Conservation (phyloP, 768 basidiomycete species). For the Gautieria morchelliformis region DNA sequence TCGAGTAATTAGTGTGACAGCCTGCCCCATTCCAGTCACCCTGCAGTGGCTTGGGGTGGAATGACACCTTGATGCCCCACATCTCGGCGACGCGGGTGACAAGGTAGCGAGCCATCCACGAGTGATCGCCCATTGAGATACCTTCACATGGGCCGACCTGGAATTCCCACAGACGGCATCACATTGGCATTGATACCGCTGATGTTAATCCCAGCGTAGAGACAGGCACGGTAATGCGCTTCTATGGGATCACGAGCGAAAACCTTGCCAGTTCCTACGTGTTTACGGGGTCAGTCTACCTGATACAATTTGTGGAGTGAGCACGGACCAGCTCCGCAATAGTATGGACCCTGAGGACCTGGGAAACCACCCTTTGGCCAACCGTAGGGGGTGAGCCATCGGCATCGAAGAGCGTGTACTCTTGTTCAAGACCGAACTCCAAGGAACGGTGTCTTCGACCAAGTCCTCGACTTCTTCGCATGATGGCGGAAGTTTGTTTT, state of each 20-base stretch:
- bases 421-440: conserved; percentile 99
- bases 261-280: conserved; percentile 86
- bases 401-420: conserved; percentile 93
- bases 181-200: conserved; percentile 99
- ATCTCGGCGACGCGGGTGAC: conserved; percentile 94
- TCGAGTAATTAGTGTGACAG: conserved; percentile 97
- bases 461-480: conserved; percentile 90
- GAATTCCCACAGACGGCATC: conserved; percentile 99
- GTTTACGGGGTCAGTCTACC: background rate
- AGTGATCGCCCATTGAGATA: conserved; percentile 97
- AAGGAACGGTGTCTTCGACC: conserved; percentile 69
- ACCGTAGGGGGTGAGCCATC: conserved; percentile 85
- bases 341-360: conserved; percentile 98
- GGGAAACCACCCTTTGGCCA: conserved; percentile 99
- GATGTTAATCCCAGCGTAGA: conserved; percentile 93
- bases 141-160: conserved; percentile 98
- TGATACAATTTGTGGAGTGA: background rate
- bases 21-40: conserved; percentile 99
- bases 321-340: conserved; percentile 90
- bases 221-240: conserved; percentile 96
- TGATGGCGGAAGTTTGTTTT: conserved; percentile 92
- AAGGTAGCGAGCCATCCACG: conserved; percentile 98
- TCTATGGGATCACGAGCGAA: conserved; percentile 98
- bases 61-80: conserved; percentile 94
- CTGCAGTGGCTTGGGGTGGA: conserved; percentile 96